A percentile compares a stretch with the other conserved stretches of the same genome.
Conservation (phyloP, 139 green algal genomes). For the Coelastrella sp. region DNA sequence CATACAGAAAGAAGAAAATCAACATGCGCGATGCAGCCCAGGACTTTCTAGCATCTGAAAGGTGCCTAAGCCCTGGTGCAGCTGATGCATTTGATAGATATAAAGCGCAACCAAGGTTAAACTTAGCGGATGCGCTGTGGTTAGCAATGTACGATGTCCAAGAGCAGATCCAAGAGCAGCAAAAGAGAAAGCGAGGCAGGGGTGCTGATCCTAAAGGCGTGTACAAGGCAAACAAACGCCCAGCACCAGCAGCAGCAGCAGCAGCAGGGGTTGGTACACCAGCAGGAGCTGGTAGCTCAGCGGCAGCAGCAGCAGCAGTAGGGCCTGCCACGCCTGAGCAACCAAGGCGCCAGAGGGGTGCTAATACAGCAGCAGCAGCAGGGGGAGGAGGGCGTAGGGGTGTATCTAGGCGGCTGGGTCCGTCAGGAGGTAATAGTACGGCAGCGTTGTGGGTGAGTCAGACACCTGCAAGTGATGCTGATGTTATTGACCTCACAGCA, state of each 20-base stretch:
- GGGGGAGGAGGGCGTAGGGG: no score
- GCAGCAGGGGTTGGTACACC: no score
- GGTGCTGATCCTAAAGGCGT: neutral
- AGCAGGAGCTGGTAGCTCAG: neutral
- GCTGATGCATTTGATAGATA: neutral
- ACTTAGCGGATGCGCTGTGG: neutral
- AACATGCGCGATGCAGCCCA: neutral
- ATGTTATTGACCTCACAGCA: no score
- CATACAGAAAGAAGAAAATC: neutral
- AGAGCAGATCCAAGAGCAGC: neutral
- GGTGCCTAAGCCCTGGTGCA: neutral
- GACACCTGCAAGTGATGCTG: no score
- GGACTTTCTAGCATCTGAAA: neutral
- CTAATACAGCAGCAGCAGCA: no score
- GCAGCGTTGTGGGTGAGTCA: no score
- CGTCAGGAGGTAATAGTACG: no score
- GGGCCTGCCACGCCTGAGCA: no score
- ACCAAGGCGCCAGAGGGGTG: no score
- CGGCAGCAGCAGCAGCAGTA: neutral
- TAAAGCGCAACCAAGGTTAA: neutral
- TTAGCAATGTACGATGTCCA: neutral
- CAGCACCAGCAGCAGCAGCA: neutral
- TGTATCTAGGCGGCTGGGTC: no score
- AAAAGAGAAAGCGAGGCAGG: neutral
- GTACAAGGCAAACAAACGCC: neutral